These are phyloP conservation scores for Backusella australiensis DNA, from an alignment of 192 early-diverging fungal species.

Conservation along the genomic window DNA sequence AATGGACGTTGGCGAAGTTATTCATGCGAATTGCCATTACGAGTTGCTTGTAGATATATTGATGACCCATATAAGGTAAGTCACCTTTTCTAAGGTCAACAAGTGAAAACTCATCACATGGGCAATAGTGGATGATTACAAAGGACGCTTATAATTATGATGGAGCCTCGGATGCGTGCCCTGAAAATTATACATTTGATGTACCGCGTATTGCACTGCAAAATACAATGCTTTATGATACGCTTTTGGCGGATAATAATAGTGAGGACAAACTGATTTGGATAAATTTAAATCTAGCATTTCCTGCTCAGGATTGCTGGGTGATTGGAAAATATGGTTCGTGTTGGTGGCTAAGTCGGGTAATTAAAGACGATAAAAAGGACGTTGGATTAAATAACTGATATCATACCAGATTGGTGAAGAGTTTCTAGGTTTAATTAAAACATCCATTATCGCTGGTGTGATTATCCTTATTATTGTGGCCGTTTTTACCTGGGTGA, in stretches of 20 bases:
- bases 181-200: slow-evolving; percentile 18
- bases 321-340: slow-evolving; percentile 19
- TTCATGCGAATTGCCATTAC: slow-evolving; percentile 11
- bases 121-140: slow-evolving; percentile 21
- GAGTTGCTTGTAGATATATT: slow-evolving; percentile 21
- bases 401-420: not conserved
- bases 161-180: slow-evolving; percentile 10
- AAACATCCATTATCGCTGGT: slow-evolving; percentile 21
- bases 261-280: slow-evolving; percentile 7
- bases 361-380: not conserved
- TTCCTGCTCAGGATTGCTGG: slow-evolving; percentile 21
- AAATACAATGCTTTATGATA: slow-evolving; percentile 8
- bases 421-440: slow-evolving; percentile 22
- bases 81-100: not conserved
- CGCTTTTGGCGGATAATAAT: not conserved
- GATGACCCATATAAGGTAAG: slow-evolving; percentile 15
- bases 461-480: slow-evolving; percentile 30
- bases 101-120: too few species aligned
- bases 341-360: slow-evolving; percentile 29
- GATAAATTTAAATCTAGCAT: slow-evolving; percentile 23
- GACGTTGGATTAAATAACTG: not conserved
- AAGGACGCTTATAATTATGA: slow-evolving; percentile 14
- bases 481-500: slow-evolving; percentile 24
- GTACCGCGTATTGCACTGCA: slow-evolving; percentile 9
- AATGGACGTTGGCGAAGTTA: slow-evolving; percentile 24